Evolutionary conservation across 345 rosid genomes (phyloP).

Genomic region (Eutrema yunnanense): DNA sequence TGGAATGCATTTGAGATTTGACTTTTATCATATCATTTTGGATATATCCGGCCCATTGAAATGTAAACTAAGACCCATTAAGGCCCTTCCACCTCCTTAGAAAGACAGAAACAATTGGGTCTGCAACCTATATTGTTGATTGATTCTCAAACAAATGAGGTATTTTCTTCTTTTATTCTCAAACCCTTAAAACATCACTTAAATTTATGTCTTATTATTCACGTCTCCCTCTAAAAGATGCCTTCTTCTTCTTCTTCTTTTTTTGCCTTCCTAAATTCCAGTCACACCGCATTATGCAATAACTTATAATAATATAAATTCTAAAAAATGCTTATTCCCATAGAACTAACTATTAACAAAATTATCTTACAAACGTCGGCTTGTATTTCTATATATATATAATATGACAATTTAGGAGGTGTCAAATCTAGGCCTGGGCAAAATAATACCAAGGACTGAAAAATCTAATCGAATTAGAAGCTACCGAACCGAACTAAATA

Average conservation of each 20-base stretch:
- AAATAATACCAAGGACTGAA: too few relatives aligned
- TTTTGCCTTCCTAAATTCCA: background rate
- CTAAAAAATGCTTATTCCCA: background rate
- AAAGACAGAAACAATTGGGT: background rate
- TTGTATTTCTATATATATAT: background rate
- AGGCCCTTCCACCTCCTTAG: background rate
- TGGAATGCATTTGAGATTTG: background rate
- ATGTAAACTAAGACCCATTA: background rate
- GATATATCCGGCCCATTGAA: background rate
- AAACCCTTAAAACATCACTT: too few relatives aligned
- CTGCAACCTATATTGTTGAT: background rate
- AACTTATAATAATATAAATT: background rate
- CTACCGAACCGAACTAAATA: too few relatives aligned
- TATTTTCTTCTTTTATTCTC: background rate
- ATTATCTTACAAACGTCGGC: background rate
- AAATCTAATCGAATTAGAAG: too few relatives aligned
- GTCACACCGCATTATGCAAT: constrained; percentile 19
- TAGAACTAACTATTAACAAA: background rate
- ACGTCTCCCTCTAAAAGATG: constrained; percentile 25
- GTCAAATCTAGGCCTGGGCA: background rate
- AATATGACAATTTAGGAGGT: background rate
- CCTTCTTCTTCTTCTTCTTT: background rate
- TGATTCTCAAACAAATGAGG: background rate
- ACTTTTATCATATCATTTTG: background rate
- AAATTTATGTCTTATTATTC: constrained; percentile 13